A percentile compares a stretch with the other conserved stretches of the same genome.
phyloP scores from a whole-genome alignment of 805 yeast species.

The Metschnikowia vanudenii region DNA sequence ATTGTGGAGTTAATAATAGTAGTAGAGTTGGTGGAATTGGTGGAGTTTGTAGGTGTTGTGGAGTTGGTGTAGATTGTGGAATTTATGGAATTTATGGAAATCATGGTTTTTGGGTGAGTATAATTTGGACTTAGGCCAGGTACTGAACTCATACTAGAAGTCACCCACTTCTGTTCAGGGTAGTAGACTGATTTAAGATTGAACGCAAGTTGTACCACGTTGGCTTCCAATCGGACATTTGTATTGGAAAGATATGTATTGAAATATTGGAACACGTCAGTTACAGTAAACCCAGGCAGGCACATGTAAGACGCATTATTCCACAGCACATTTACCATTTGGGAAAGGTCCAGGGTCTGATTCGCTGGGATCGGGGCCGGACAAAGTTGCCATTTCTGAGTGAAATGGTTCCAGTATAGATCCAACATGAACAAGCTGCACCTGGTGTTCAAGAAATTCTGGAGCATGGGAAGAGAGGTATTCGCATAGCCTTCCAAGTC shows the following conservation, averaged over 20 bases:
- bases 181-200: conserved; percentile 32
- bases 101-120: neutral
- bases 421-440: conserved; percentile 33
- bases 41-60: too few species aligned
- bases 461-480: conserved; percentile 8
- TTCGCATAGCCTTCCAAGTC: conserved; percentile 29
- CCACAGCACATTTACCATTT: conserved; percentile 26
- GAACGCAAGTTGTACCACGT: conserved; percentile 31
- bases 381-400: conserved; percentile 51
- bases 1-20: neutral
- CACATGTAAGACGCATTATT: conserved; percentile 27
- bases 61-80: too few species aligned
- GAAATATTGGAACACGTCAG: conserved; percentile 23
- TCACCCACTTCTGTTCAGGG: neutral
- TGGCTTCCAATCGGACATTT: conserved; percentile 36
- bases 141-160: neutral
- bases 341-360: conserved; percentile 18
- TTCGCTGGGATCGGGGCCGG: conserved; percentile 44
- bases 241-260: conserved; percentile 22
- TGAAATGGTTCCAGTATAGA: conserved; percentile 52
- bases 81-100: too few species aligned
- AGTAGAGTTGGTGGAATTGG: too few species aligned
- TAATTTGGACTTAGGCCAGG: neutral
- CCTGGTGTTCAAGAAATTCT: conserved; percentile 16
- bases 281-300: conserved; percentile 28